These are phyloP conservation scores for Pythium sukuiense DNA, from an alignment of 352 stramenopile genomes.

Conservation along the genomic window DNA sequence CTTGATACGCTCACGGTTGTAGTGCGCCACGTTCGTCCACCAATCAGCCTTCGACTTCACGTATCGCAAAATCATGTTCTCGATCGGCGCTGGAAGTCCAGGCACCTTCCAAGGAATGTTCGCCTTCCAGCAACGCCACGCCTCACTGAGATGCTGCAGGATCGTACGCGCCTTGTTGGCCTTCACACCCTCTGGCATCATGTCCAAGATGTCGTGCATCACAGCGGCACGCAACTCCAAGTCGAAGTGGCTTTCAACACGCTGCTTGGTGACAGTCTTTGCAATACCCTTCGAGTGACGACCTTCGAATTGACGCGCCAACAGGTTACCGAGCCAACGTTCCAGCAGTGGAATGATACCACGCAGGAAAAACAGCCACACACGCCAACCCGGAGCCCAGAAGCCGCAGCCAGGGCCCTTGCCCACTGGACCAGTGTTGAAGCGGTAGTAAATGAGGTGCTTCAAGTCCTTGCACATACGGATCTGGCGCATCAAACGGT, in stretches of 20 bases:
- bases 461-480: slow-evolving; percentile 99
- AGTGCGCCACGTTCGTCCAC: slow-evolving; percentile 99
- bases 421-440: slow-evolving; percentile 99
- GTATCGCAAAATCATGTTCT: slow-evolving; percentile 99
- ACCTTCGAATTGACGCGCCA: slow-evolving; percentile 99
- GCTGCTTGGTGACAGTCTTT: slow-evolving; percentile 99
- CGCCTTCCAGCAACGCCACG: slow-evolving; percentile 98
- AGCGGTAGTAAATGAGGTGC: slow-evolving; percentile 99
- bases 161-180: slow-evolving; percentile 99
- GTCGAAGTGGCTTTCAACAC: slow-evolving; percentile 99
- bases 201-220: slow-evolving; percentile 99
- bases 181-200: slow-evolving; percentile 99
- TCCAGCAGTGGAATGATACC: slow-evolving; percentile 99
- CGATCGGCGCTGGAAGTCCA: slow-evolving; percentile 97
- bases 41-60: slow-evolving; percentile 99
- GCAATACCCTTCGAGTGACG: slow-evolving; percentile 98
- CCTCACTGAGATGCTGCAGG: slow-evolving; percentile 98
- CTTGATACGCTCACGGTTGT: slow-evolving; percentile 99
- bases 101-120: slow-evolving; percentile 99
- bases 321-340: slow-evolving; percentile 98
- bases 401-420: slow-evolving; percentile 99
- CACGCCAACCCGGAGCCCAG: slow-evolving; percentile 98
- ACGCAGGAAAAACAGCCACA: slow-evolving; percentile 99
- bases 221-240: slow-evolving; percentile 98
- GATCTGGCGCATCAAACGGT: slow-evolving; percentile 96